Conservation (phyloP, 495 filamentous ascomycete species). For the Penicillium herquei region DNA sequence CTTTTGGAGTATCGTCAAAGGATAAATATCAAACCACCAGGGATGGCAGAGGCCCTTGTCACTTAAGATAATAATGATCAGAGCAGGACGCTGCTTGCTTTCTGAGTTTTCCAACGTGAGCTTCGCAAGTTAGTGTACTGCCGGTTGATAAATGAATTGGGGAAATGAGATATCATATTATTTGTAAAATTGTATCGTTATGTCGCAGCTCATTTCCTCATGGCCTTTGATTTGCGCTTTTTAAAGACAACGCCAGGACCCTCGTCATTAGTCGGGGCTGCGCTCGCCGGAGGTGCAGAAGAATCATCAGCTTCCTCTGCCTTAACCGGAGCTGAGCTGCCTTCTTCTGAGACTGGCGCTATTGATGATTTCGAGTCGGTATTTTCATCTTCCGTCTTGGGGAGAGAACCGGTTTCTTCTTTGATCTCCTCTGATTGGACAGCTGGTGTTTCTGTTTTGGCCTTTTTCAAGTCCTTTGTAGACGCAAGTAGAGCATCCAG, state of each 20-base stretch:
- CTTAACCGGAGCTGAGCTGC: constrained; percentile 9
- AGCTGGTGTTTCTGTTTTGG: constrained; percentile 20
- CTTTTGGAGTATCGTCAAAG: too few species aligned
- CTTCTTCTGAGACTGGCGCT: neutral
- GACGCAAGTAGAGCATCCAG: constrained; percentile 66
- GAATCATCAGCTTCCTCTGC: constrained; percentile 30
- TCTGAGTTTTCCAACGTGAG: too few species aligned
- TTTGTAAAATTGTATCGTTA: neutral
- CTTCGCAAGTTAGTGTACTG: too few species aligned
- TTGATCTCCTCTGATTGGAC: constrained; percentile 9
- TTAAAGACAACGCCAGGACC: constrained; percentile 70
- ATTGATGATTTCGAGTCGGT: neutral
- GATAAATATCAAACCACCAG: too few species aligned
- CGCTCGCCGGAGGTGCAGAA: neutral
- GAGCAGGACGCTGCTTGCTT: too few species aligned
- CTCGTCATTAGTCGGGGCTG: constrained; percentile 31
- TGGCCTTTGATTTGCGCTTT: constrained; percentile 81
- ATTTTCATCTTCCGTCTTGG: constrained; percentile 11
- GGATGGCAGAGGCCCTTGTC: too few species aligned
- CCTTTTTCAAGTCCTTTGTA: constrained; percentile 49
- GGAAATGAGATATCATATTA: neutral
- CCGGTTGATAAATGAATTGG: too few species aligned
- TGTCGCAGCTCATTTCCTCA: constrained; percentile 22
- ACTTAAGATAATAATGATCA: too few species aligned
- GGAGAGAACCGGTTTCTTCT: constrained; percentile 1